Evolutionary conservation across 2,329 filamentous ascomycete genomes (phyloP).

Genomic region (Xylaria digitata): DNA sequence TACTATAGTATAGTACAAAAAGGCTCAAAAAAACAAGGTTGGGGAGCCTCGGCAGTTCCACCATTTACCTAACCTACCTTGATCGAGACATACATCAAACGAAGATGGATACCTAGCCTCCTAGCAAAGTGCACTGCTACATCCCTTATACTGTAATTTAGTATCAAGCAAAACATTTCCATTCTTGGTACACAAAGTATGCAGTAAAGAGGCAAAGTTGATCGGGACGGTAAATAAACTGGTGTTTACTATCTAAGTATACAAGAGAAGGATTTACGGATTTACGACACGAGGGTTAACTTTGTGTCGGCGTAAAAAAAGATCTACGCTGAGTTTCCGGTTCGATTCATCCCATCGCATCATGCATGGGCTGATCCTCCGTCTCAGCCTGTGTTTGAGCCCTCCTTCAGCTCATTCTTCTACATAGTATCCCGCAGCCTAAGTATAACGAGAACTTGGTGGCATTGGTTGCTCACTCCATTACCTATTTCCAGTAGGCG

Average conservation of each 20-base stretch:
- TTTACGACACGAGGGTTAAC: background rate
- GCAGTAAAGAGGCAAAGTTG: background rate
- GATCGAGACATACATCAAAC: conserved; percentile 11
- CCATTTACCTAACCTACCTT: background rate
- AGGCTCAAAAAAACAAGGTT: background rate
- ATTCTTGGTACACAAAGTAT: background rate
- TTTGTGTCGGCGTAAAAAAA: background rate
- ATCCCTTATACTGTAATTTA: background rate
- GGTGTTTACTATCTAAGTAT: background rate
- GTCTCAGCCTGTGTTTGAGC: conserved; percentile 35
- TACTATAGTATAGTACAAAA: background rate
- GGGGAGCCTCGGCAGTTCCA: conserved; percentile 14
- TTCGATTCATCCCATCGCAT: conserved; percentile 6
- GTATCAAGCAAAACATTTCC: background rate
- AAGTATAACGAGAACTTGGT: too few species aligned
- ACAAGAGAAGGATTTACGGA: background rate
- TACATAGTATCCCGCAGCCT: too few species aligned
- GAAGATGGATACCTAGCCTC: conserved; percentile 2
- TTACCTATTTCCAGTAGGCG: background rate
- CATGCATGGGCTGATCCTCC: conserved; percentile 23
- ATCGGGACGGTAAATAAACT: too few species aligned
- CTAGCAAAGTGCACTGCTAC: conserved; percentile 8
- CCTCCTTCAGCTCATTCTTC: conserved; percentile 18
- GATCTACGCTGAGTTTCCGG: conserved; percentile 21
- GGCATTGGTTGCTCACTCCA: background rate